Conservation (phyloP, 176 grass and related monocot species). For the Cenchrus fungigraminus region DNA sequence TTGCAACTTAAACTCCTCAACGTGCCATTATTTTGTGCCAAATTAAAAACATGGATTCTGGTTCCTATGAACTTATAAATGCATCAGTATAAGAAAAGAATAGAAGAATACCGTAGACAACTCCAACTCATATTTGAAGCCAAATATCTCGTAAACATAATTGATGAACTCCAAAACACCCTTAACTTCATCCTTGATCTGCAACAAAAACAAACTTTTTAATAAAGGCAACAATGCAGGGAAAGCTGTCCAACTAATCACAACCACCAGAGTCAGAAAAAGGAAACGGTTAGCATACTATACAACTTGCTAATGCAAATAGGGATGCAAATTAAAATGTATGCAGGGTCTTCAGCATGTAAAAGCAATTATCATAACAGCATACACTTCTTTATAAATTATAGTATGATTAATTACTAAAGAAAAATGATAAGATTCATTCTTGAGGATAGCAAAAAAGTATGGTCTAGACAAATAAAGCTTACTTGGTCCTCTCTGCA, state of each 20-base stretch:
- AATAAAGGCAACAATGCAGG: not conserved
- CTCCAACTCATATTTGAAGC: conserved; percentile 94
- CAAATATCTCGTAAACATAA: conserved; percentile 89
- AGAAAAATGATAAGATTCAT: not conserved
- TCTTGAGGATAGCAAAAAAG: not conserved
- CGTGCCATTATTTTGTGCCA: conserved; percentile 20
- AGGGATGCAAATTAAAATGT: conserved; percentile 6
- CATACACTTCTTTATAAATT: not conserved
- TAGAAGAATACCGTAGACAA: conserved; percentile 80
- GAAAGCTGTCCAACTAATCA: not conserved
- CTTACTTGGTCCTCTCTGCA: conserved; percentile 92
- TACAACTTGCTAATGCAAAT: not conserved
- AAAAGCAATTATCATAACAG: not conserved
- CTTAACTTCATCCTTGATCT: conserved; percentile 95
- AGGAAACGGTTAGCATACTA: not conserved
- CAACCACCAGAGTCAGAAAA: conserved; percentile 7
- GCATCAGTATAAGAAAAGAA: conserved; percentile 33
- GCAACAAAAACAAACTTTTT: conserved; percentile 44
- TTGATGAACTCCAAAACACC: conserved; percentile 85
- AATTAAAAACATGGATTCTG: conserved; percentile 1
- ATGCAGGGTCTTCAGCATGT: not conserved
- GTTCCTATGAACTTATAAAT: conserved; percentile 27
- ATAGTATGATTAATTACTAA: not conserved
- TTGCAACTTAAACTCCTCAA: not conserved
- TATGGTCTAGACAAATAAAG: conserved; percentile 32